A percentile compares a stretch with the other conserved stretches of the same genome.
Evolutionary conservation across 768 basidiomycete genomes (phyloP).

Genomic region (Serendipita sp.): DNA sequence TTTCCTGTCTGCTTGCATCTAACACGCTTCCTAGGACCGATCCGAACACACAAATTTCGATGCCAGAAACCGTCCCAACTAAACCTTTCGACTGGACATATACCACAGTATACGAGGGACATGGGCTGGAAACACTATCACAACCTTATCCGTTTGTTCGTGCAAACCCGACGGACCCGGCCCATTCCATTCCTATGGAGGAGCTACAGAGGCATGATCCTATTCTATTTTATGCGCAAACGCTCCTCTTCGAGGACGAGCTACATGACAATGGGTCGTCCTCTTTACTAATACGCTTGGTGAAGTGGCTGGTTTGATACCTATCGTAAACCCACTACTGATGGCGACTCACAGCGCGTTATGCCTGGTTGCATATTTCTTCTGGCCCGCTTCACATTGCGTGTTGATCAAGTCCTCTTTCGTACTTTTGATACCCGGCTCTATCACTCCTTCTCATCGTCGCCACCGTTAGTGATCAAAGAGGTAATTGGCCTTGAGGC

Average conservation of each 20-base stretch:
- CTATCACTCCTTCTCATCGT: slow-evolving; percentile 63
- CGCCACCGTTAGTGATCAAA: slow-evolving; percentile 48
- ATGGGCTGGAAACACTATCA: slow-evolving; percentile 16
- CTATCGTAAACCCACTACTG: background rate
- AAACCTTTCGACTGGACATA: slow-evolving; percentile 99
- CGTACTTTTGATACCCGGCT: slow-evolving; percentile 76
- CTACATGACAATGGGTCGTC: slow-evolving; percentile 94
- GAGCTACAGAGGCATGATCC: slow-evolving; percentile 83
- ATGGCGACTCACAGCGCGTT: slow-evolving; percentile 47
- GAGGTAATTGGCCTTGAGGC: slow-evolving; percentile 88
- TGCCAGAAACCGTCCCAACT: slow-evolving; percentile 55
- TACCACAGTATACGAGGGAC: slow-evolving; percentile 73
- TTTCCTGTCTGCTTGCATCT: slow-evolving; percentile 18
- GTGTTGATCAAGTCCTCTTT: slow-evolving; percentile 92
- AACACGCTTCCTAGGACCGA: slow-evolving; percentile 38
- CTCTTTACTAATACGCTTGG: slow-evolving; percentile 67
- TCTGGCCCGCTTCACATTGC: slow-evolving; percentile 75
- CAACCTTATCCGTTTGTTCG: slow-evolving; percentile 17
- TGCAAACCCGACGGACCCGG: slow-evolving; percentile 38
- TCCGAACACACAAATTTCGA: slow-evolving; percentile 43
- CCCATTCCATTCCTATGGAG: slow-evolving; percentile 62
- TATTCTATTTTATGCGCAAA: slow-evolving; percentile 94
- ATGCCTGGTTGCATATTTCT: slow-evolving; percentile 94
- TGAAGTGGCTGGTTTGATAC: slow-evolving; percentile 26
- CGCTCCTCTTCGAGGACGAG: slow-evolving; percentile 91